These are phyloP conservation scores for Crucihimalaya himalaica DNA, from an alignment of 345 rosid genomes.

Conservation along the genomic window DNA sequence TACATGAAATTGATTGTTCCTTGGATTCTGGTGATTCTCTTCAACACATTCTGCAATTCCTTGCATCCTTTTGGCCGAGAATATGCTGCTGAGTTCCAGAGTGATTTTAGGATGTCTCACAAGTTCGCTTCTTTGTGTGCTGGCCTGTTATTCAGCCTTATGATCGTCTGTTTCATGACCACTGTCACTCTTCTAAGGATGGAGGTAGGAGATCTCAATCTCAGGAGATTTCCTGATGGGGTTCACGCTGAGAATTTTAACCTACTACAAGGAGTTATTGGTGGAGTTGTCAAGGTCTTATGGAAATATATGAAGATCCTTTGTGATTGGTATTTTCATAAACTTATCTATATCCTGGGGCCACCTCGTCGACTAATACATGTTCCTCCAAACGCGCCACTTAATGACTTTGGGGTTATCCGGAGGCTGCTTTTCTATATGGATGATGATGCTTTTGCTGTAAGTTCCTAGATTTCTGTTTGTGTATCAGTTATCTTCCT, in stretches of 20 bases:
- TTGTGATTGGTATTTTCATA: constrained; percentile 16
- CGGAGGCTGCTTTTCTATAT: constrained; percentile 25
- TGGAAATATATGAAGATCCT: constrained; percentile 12
- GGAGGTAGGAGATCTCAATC: background rate
- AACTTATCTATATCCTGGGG: background rate
- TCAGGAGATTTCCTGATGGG: background rate
- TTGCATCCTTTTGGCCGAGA: constrained; percentile 8
- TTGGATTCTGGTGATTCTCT: constrained; percentile 20
- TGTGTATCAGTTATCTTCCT: background rate
- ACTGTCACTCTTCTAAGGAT: background rate
- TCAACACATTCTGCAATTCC: constrained; percentile 4
- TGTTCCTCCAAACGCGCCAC: constrained; percentile 9
- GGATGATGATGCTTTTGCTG: constrained; percentile 29
- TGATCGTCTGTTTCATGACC: background rate
- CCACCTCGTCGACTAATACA: background rate
- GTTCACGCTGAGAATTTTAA: background rate
- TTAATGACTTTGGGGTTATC: constrained; percentile 30
- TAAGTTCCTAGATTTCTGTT: background rate
- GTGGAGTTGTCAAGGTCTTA: background rate
- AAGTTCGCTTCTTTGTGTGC: background rate
- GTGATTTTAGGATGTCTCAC: background rate
- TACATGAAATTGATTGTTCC: background rate
- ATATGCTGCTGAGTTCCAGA: background rate
- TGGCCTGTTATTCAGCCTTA: background rate
- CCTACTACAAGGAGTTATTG: background rate